These are phyloP conservation scores for Leishmania aethiopica DNA, from an alignment of 208 protist genomes.

Conservation along the genomic window DNA sequence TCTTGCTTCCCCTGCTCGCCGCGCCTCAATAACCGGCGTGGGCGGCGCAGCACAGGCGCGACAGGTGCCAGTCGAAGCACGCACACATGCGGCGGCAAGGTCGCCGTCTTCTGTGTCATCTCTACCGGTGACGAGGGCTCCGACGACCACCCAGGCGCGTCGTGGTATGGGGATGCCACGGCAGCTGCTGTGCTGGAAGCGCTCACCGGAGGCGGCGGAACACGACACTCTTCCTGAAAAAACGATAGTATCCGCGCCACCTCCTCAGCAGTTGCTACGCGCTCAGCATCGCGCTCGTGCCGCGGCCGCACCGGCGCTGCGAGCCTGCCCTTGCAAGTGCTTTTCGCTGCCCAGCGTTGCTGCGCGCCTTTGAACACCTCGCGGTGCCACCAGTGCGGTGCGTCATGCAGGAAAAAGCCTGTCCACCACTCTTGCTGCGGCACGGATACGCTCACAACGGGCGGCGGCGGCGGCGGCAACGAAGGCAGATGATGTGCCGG, in stretches of 20 bases:
- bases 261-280: neutral
- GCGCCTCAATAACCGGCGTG: neutral
- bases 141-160: neutral
- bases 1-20: neutral
- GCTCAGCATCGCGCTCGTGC: neutral
- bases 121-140: neutral
- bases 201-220: neutral
- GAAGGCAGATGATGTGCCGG: neutral
- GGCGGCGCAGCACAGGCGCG: neutral
- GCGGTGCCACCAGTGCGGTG: conserved; percentile 12
- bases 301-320: neutral
- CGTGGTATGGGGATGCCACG: neutral
- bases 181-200: neutral
- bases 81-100: neutral
- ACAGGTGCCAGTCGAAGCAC: conserved; percentile 4
- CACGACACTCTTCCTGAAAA: conserved; percentile 4
- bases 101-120: neutral
- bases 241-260: conserved; percentile 1
- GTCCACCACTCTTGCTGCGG: conserved; percentile 16
- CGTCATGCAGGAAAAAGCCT: conserved; percentile 21
- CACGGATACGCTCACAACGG: conserved; percentile 13
- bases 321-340: neutral
- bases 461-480: neutral
- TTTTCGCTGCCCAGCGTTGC: neutral
- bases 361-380: neutral